Base-by-base conservation (phyloP, 2,329 filamentous ascomycete genomes). In the Gnomoniopsis sp. region DNA sequence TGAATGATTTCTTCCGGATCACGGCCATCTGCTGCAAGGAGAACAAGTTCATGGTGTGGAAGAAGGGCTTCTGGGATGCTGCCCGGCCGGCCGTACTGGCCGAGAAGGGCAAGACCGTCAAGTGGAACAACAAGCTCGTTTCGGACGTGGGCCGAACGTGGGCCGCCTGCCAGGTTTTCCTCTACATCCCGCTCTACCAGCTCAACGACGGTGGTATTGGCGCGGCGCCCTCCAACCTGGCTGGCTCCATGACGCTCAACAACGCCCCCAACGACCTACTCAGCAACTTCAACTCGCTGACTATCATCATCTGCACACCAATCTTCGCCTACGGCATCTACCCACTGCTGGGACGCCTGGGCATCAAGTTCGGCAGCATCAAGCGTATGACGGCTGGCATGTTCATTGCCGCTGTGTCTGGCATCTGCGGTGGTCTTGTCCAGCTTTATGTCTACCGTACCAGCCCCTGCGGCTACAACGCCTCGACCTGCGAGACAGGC, bases 121-220 rank as follows among this genome's bases (percentile, higher is more conserved):
- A 76, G 17, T 88, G 87, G 63, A 83, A 85, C 47, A 85, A 88
- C 64, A 81, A 80, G 38, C 87, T 86, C 77, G 86, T 91, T 53
- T 83, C 85, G 65, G 86, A 89, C 65, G 81, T 87, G 15, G 76
- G 77, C 56, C 83, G 86, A 68, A 77, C 75, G 0, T 72, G 73
- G 66, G 65, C 72, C 26, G 76, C 75, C 6, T 72, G 72, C n/a
- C 68, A 72, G 58, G 72, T 57, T 68, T 73, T 75, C 65, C 66
- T 75, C 26, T 77, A 75, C 62, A 70, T 76, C 34, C 75, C 75
- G 6, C 66, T 77, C 6, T 75, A 72, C 64, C 67, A 66, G 58
- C 64, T 75, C 61, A 77, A 75, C 62, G 72, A 77, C 53, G 74
- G 74, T 15, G 75, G 74, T 26, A 68, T 77, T 30, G 73, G 71